Evolutionary conservation across 495 filamentous ascomycete species (phyloP).

Genomic region (Penicillium mononematosum): DNA sequence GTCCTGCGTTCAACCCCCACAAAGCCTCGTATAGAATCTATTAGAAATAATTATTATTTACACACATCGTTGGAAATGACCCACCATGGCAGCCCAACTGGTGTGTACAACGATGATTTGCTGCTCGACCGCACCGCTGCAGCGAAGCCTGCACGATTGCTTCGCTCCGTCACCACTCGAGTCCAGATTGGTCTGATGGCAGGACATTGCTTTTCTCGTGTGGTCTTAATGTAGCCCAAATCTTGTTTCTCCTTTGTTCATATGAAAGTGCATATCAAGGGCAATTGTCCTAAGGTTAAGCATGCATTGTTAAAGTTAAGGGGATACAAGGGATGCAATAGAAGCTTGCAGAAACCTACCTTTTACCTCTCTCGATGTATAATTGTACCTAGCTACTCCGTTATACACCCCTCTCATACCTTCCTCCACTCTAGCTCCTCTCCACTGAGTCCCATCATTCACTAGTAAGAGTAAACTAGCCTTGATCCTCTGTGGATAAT

Average conservation of each 20-base stretch:
- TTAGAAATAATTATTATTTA: constrained; percentile 13
- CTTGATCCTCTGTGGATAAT: constrained; percentile 11
- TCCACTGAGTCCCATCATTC: neutral
- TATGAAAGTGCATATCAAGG: constrained; percentile 1
- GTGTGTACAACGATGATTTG: constrained; percentile 46
- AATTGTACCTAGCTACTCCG: neutral
- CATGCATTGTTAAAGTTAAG: neutral
- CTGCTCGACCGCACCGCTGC: constrained; percentile 22
- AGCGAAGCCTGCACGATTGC: constrained; percentile 26
- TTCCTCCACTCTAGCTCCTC: neutral
- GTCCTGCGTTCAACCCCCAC: neutral
- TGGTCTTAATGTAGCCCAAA: constrained; percentile 4
- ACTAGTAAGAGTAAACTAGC: neutral
- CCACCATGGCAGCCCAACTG: constrained; percentile 28
- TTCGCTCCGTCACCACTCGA: constrained; percentile 24
- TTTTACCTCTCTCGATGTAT: neutral
- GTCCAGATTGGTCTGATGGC: constrained; percentile 22
- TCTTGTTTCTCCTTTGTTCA: neutral
- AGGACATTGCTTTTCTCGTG: constrained; percentile 1
- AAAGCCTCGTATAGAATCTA: neutral
- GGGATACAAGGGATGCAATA: constrained; percentile 1
- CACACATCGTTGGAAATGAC: constrained; percentile 20
- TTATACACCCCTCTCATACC: neutral
- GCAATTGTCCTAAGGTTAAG: neutral
- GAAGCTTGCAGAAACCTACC: neutral